Evolutionary conservation across 139 green algal genomes (phyloP), one percentile per base, ranked within the genome.

Genomic region (Desmodesmus armatus): DNA sequence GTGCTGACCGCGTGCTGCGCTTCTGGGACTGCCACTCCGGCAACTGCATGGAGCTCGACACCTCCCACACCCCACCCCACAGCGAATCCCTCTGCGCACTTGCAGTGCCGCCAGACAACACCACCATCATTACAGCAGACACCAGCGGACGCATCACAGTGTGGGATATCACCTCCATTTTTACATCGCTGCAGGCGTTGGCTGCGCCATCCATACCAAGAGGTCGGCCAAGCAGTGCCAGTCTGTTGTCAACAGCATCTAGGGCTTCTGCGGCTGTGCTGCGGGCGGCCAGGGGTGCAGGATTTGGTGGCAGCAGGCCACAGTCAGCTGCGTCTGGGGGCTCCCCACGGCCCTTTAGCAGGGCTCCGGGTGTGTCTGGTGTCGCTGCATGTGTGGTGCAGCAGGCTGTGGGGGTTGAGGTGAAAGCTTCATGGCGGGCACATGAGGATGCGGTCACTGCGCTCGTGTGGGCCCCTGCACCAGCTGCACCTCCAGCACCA

Each of bases 91-190:
- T 83, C 25, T 40, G n/a, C 3, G 77, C 40, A 7, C 39, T 83
- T 55, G 15, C 58, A 47, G 29, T 83, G 77, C 21, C 77, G 0
- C 77, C 58, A 41, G 77, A 83, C 77, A 83, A 83, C 77, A 75
- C 25, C 39, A 72, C 40, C 3, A n/a, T 43, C 6, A 58, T 83
- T 27, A 83, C 77, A 21, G 77, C 58, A 49, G 77, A 83, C 37
- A 83, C 77, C 33, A 58, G 58, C 43, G 77, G 77, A 27, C 74
- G 74, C 58, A 74, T 83, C 77, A 74, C 74, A 58, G 77, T 83
- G 77, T 41, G 77, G 33, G 19, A 11, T 13, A 29, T 41, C 3
- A 33, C 23, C 37, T 49, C 3, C 29, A 73, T 15, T 33, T 15
- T 73, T 37, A 15, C 21, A 37, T 37, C 27, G 29, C 31, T 73